Base-by-base conservation (phyloP, 257 asterid genomes). In the Anisodus acutangulus region DNA sequence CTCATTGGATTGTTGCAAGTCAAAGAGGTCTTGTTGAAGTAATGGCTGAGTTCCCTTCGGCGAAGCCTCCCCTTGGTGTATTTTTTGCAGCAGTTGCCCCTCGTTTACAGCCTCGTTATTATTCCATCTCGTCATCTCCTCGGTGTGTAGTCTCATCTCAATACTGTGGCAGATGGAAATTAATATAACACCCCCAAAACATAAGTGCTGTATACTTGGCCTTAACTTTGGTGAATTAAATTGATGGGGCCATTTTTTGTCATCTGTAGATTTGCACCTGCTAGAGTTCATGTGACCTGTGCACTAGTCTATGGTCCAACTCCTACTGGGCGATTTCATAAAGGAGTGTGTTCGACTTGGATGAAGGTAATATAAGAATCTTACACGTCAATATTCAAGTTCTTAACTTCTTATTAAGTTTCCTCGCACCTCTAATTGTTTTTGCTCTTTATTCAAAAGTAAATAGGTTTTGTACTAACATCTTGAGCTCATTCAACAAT, bases 261-360 rank as follows among this genome's bases (percentile, higher is more conserved):
- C 71, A 43, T 57, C 81, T 86, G 88, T 90, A 93, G 97, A 89
- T 90, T 85, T 80, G 92, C 91, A 76, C 90, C 96, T 35, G 66
- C 64, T 72, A 87, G 91, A 68, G 92, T 93, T 78, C 96, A 93
- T 88, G 96, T 93, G 53, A 91, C 97, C 54, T 91, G 91, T 88
- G 94, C 97, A 6, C 37, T 93, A 85, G 96, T 93, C 83, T 84
- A 84, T 87, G 96, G 92, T 78, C 85, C 92, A 19, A 93, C 88
- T 84, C 96, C 93, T 22, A 92, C 96, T 1, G 96, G 94, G n/a
- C 92, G 95, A 85, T 88, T 91, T 83, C 97, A 93, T 81, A 91
- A 90, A 86, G 97, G 97, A 57, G 94, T 93, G 71, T 93, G 96
- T 90, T 93, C 96, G 16, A 92, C 97, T 62, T 93, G 97, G 97